These are phyloP conservation scores for Microsporum canis DNA, from an alignment of 2,329 filamentous ascomycete genomes.

Conservation along the genomic window DNA sequence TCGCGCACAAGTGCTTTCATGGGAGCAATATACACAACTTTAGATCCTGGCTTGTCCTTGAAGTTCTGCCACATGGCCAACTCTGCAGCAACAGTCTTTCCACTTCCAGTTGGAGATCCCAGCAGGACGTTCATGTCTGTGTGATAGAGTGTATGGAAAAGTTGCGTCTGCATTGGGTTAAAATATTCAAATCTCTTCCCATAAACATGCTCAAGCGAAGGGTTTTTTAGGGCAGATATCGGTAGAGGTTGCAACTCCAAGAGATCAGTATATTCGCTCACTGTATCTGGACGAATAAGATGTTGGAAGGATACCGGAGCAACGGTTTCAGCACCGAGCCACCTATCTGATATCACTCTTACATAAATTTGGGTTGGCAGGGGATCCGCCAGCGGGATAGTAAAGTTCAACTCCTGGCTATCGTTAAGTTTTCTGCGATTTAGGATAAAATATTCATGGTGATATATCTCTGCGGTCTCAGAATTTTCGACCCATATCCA, in stretches of 20 bases:
- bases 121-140: constrained; percentile 84
- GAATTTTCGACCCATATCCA: constrained; percentile 99
- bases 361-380: constrained; percentile 94
- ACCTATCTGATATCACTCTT: constrained; percentile 83
- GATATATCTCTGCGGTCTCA: constrained; percentile 93
- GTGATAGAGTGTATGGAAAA: constrained; percentile 94
- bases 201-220: constrained; percentile 78
- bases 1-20: constrained; percentile 99
- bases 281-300: constrained; percentile 89
- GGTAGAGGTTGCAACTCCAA: constrained; percentile 84
- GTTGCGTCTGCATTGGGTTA: constrained; percentile 98
- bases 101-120: constrained; percentile 91
- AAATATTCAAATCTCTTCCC: constrained; percentile 84
- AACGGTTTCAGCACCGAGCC: constrained; percentile 93
- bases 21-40: constrained; percentile 96
- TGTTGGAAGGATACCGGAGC: constrained; percentile 95
- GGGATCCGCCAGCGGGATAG: constrained; percentile 86
- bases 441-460: constrained; percentile 93
- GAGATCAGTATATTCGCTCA: constrained; percentile 92
- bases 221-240: constrained; percentile 76
- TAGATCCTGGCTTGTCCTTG: constrained; percentile 82
- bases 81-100: constrained; percentile 93
- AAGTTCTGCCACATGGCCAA: constrained; percentile 99
- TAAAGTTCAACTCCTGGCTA: constrained; percentile 96
- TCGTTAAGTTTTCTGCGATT: constrained; percentile 82